Conservation (phyloP, 2,329 filamentous ascomycete genomes). For the Trichophyton rubrum region DNA sequence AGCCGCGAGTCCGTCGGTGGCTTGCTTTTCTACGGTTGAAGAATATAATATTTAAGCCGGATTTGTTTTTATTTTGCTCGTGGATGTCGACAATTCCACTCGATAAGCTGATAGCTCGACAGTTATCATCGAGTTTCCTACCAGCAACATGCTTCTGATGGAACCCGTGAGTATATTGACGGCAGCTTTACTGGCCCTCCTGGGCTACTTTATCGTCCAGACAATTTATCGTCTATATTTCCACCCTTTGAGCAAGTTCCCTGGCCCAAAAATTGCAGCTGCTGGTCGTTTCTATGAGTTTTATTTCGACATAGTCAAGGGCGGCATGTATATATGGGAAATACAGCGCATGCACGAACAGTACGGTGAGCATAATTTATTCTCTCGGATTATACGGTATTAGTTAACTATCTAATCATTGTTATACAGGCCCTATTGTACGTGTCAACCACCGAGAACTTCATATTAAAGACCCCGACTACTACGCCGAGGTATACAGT, state of each 20-base stretch:
- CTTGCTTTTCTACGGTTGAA: too few relatives aligned
- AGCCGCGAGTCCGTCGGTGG: too few relatives aligned
- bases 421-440: constrained; percentile 16
- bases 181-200: not conserved
- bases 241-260: constrained; percentile 18
- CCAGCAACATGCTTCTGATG: not conserved
- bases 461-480: constrained; percentile 17
- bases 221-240: constrained; percentile 17
- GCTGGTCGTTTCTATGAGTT: constrained; percentile 19
- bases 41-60: too few relatives aligned
- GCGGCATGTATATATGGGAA: constrained; percentile 21
- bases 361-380: constrained; percentile 17
- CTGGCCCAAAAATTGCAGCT: constrained; percentile 19
- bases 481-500: constrained; percentile 16
- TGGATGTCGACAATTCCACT: too few relatives aligned
- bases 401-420: not conserved
- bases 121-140: not conserved
- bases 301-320: constrained; percentile 18
- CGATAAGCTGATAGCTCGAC: too few relatives aligned
- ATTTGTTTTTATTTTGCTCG: too few relatives aligned
- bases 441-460: constrained; percentile 18
- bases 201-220: not conserved
- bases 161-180: not conserved
- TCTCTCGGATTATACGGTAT: not conserved
- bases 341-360: constrained; percentile 22